Evolutionary conservation across 2,329 filamentous ascomycete genomes (phyloP), one percentile per base, ranked within the genome.

Genomic region (Podosphaera aphanis): DNA sequence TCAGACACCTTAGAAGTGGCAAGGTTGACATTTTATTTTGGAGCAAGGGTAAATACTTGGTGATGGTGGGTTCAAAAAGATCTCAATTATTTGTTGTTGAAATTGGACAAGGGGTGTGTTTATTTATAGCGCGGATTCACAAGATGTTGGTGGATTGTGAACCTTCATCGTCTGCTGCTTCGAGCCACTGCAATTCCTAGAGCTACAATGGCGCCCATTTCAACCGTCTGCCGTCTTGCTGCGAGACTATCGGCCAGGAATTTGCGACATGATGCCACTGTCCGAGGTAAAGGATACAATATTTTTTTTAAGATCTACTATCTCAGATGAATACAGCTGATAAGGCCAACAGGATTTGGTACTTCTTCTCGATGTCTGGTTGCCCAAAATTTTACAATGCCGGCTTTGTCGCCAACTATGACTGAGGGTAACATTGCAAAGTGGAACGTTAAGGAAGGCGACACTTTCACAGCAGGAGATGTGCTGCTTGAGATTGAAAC

Each of bases 401-500:
- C 84, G 21, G 84, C 84, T 36, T 71, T 93, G 51, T 92, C 83
- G 50, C 84, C 84, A 47, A 93, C 84, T 47, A 93, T 93, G 84
- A 93, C 83, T 50, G 84, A 93, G 64, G 84, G 84, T 50, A 90
- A 84, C 63, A 92, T 93, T 57, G 73, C 81, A 42, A 73, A 64
- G 50, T 93, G 84, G 84, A 80, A 77, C 62, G 71, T 92, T 57
- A 88, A 88, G 63, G 84, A 92, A 66, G 84, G 83, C 59, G 82
- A 90, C 54, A 70, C 74, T 44, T 93, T 84, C 62, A 68, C 73
- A 43, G 80, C 83, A 48, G 84, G 84, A 53, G 84, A 93, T 61
- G 83, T 93, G 27, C 70, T 93, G 44, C 74, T 93, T 49, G 84
- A 93, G 64, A 90, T 93, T 60, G 84, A 93, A 66, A 93, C 84